Evolutionary conservation across 805 yeast genomes (phyloP).

Genomic region (Lipomyces starkeyi): DNA sequence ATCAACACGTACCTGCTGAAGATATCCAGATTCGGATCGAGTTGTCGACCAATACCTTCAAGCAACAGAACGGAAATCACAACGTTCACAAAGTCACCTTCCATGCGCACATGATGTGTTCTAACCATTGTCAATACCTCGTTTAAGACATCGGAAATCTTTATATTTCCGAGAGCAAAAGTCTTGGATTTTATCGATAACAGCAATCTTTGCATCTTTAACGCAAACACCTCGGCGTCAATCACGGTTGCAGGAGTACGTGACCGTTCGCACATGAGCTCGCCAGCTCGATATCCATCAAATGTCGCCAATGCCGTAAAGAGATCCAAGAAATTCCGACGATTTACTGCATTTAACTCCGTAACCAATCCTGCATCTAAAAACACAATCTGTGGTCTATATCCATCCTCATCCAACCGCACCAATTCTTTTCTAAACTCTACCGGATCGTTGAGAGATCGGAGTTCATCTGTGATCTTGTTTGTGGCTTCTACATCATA

Average conservation of each 20-base stretch:
- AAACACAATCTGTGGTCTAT: slow-evolving; percentile 84
- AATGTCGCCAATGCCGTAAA: slow-evolving; percentile 88
- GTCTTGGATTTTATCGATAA: slow-evolving; percentile 82
- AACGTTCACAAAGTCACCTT: slow-evolving; percentile 93
- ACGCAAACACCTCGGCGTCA: slow-evolving; percentile 81
- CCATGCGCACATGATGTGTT: slow-evolving; percentile 94
- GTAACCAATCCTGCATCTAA: slow-evolving; percentile 95
- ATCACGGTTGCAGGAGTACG: slow-evolving; percentile 92
- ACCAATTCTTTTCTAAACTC: slow-evolving; percentile 48
- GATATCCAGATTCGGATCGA: slow-evolving; percentile 90
- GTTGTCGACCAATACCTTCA: slow-evolving; percentile 94
- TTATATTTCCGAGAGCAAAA: slow-evolving; percentile 87
- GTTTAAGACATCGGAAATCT: slow-evolving; percentile 88
- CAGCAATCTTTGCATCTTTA: slow-evolving; percentile 84
- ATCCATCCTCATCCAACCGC: slow-evolving; percentile 60
- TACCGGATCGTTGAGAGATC: slow-evolving; percentile 36
- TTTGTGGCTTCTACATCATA: slow-evolving; percentile 41
- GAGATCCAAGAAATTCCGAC: slow-evolving; percentile 85
- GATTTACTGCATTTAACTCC: slow-evolving; percentile 75
- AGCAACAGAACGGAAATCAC: slow-evolving; percentile 88
- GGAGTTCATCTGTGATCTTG: slow-evolving; percentile 39
- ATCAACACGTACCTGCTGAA: slow-evolving; percentile 89
- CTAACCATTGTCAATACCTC: slow-evolving; percentile 91
- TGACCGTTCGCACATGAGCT: slow-evolving; percentile 92
- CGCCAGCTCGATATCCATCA: slow-evolving; percentile 95